Base-by-base conservation (phyloP, 345 rosid species). In the Punica granatum region DNA sequence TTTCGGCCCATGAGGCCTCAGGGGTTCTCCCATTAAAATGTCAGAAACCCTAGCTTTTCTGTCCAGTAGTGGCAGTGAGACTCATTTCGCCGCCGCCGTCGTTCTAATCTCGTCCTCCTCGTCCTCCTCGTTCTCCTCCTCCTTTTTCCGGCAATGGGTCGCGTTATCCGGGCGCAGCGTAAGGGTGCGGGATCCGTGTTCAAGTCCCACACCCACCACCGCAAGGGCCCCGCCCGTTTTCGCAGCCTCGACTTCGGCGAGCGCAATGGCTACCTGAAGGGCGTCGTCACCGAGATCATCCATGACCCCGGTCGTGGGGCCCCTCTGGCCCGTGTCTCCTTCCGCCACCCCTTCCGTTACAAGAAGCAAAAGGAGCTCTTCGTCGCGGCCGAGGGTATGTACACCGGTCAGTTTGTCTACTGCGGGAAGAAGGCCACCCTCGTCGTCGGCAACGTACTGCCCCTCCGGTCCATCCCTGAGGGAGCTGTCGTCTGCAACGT, bases 401-500 rank as follows among this genome's bases (percentile, higher is more conserved):
- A 78, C 78, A 78, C 82, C 1, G 87, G 90, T 0, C 87, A 83
- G 84, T 85, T 82, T 67, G 70, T 85, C 28, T 85, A 83, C 77
- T 85, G 87, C 18, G 87, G 90, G 12, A 85, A 81, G 82, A 85
- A 85, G 71, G 87, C 87, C 43, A 75, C 67, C n/a, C 78, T 85
- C 6, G 49, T 83, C 62, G 90, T 85, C 39, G 90, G 90, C 15
- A 85, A 85, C 58, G 87, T 85, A 1, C 44, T 83, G 31, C 87
- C 90, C 9, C 31, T 85, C 63, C 74, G 83, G 68, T 69, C 79
- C 36, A 75, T 82, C 51, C 86, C 83, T 21, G 86, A 82, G 61
- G 86, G 86, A 0, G 83, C 83, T 35, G 86, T 79, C 6, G 80
- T 79, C 6, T 82, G 83, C 65, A 82, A 82, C 74, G 86, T 79